These are phyloP conservation scores for Saccharomycopsis olivae DNA, from an alignment of 805 yeast species.

Conservation along the genomic window DNA sequence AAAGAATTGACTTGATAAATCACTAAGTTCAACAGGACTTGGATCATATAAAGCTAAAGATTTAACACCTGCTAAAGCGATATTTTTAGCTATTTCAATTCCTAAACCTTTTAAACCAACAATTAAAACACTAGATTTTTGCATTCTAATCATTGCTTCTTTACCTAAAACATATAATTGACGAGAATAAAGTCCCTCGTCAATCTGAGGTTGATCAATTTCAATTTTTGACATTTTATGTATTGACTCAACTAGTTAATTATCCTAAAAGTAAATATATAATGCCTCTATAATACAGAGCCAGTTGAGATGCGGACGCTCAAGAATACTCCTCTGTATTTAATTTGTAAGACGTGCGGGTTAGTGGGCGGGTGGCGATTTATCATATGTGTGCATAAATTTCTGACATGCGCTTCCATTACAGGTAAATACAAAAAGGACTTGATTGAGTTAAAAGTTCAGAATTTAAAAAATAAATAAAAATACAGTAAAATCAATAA, in stretches of 20 bases:
- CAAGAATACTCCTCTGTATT: too few relatives aligned
- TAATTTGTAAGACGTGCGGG: too few relatives aligned
- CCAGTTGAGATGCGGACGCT: too few relatives aligned
- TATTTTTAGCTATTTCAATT: constrained; percentile 91
- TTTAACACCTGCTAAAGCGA: constrained; percentile 95
- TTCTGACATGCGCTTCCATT: too few relatives aligned
- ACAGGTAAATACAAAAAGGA: too few relatives aligned
- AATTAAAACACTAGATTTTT: constrained; percentile 80
- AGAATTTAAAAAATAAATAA: too few relatives aligned
- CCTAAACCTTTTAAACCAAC: constrained; percentile 92
- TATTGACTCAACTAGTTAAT: too few relatives aligned
- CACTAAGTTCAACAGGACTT: constrained; percentile 48
- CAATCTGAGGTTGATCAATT: constrained; percentile 40
- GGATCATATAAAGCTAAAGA: constrained; percentile 82
- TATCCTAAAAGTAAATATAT: too few relatives aligned
- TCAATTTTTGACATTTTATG: constrained; percentile 13
- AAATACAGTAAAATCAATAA: neutral
- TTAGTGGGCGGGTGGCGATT: too few relatives aligned
- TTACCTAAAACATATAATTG: constrained; percentile 94
- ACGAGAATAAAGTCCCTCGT: constrained; percentile 91
- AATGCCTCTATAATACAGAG: too few relatives aligned
- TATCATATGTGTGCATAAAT: too few relatives aligned
- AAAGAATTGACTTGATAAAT: constrained; percentile 86
- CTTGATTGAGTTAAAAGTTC: too few relatives aligned
- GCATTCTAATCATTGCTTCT: constrained; percentile 98